Base-by-base conservation (phyloP, 2,329 filamentous ascomycete genomes). In the Trichoderma sp. region DNA sequence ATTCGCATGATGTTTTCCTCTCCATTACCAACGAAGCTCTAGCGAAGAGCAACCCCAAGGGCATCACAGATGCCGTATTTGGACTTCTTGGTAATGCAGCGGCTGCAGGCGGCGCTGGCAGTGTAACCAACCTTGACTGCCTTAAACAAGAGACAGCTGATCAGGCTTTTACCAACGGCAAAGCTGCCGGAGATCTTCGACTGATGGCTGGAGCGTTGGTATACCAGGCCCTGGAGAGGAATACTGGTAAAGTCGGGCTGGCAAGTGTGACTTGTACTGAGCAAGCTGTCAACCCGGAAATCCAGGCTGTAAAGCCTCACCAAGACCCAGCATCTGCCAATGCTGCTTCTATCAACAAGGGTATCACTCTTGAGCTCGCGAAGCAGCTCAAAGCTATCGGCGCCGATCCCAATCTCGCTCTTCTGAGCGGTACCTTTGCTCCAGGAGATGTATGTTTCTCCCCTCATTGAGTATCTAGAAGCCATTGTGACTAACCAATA, bases 141-240 rank as follows among this genome's bases (percentile, higher is more conserved):
- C 56, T 59, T 34, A 59, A 59, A 39, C 56, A 59, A 28, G 56
- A 59, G 56, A 59, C 56, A 13, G 56, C 56, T 28, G 56, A 59
- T 43, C 56, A 59, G 56, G 56, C 56, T 43, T 59, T 59, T 7
- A 39, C 56, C 34, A 59, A 59, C 28, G 56, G 34, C 34, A 59
- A 59, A 37, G 56, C 56, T 28, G 56, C 56, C 28, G 30, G 30
- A 59, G 56, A 59, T 8, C 11, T 59, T 39, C 34, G 56, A 28
- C 24, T 59, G 21, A 59, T 59, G 56, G 56, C 56, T n/a, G 56
- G 56, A 43, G 56, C 56, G n/a, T 43, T 59, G 56, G 34, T 59
- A 13, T 59, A 59, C 24, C 56, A 59, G 21, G 56, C 56, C 21
- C 10, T 59, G 24, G 56, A 59, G 56, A 59, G 56, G 3, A 59